Evolutionary conservation across 75 land plant species (phyloP), one percentile per base, ranked within the genome.

Genomic region (Adiantum capillusveneris): DNA sequence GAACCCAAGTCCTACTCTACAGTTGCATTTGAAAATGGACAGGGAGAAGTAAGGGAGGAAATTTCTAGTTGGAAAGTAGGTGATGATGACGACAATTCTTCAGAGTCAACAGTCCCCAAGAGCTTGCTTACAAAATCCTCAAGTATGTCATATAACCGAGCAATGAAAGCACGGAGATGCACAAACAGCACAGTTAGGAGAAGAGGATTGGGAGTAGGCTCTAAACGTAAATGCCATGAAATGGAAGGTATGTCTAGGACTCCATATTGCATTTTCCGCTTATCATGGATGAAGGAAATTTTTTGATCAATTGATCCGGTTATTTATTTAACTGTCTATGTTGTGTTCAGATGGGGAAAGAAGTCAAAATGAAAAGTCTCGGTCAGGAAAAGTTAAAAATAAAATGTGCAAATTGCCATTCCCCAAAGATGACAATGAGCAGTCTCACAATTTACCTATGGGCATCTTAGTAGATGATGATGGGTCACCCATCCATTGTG

Each of bases 1-100:
- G 72, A 70, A 48, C 60, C 25, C 21, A 31, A 43, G 69, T 69
- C 18, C 17, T n/a, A 46, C 17, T 17, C 17, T 2, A 46, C 50
- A 46, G 14, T 41, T 41, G 50, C 73, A 46, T 50, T 39, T 37
- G 68, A 27, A 34, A 45, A 31, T 53, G 34, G 54, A 28, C 44
- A 51, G 56, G 27, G 50, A 26, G 31, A 59, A 53, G 71, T 56
- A 69, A 21, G 57, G 70, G 18, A 67, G 2, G 49, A 26, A 30
- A 48, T 53, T 59, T 44, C 29, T 22, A 46, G 55, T 34, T 30
- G 24, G 69, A 59, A 30, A 60, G 48, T n/a, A 68, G 73, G 62
- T 67, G 84, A 81, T 78, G 82, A 81, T 81, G 88, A 81, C 75
- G 84, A 81, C 66, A 78, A 79, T 20, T 80, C 82, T 31, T 85